Percentiles rank a stretch among this genome's conserved stretches.
Conservation (phyloP, 768 basidiomycete species). For the Podaxis sp. region DNA sequence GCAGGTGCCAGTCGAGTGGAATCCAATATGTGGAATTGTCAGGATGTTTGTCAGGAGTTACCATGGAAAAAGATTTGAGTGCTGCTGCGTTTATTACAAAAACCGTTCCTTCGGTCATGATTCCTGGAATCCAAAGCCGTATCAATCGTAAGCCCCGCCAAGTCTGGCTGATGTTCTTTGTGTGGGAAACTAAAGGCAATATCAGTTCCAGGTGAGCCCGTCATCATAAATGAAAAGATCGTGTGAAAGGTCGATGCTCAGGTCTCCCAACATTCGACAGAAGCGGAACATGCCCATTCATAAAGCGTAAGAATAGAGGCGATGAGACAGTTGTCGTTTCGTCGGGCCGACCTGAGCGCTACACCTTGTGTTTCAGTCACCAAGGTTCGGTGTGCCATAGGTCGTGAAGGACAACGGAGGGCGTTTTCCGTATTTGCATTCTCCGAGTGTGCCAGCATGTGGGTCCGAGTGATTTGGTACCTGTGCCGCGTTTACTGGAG, state of each 20-base stretch:
- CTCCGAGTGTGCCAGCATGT: background rate
- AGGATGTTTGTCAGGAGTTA: conserved; percentile 7
- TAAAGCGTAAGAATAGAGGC: no score
- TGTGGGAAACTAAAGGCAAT: background rate
- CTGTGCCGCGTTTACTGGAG: background rate
- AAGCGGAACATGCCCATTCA: no score
- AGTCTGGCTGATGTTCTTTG: background rate
- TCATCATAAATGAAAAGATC: no score
- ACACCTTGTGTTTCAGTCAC: background rate
- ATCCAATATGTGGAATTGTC: background rate
- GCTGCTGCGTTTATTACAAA: background rate
- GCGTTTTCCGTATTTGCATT: background rate
- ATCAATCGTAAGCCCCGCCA: background rate
- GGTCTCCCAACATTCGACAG: no score
- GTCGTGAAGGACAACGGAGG: background rate
- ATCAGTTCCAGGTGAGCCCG: background rate
- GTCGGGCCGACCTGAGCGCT: background rate
- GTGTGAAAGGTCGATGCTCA: no score
- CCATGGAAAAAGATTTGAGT: conserved; percentile 7
- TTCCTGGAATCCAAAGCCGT: background rate
- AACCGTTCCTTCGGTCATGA: background rate
- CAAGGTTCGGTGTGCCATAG: background rate
- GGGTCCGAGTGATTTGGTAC: background rate
- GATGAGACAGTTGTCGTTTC: background rate
- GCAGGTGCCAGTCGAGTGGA: background rate